Evolutionary conservation across 2,329 filamentous ascomycete species (phyloP), one percentile per base, ranked within the genome.

Genomic region (Botrytis fabae): DNA sequence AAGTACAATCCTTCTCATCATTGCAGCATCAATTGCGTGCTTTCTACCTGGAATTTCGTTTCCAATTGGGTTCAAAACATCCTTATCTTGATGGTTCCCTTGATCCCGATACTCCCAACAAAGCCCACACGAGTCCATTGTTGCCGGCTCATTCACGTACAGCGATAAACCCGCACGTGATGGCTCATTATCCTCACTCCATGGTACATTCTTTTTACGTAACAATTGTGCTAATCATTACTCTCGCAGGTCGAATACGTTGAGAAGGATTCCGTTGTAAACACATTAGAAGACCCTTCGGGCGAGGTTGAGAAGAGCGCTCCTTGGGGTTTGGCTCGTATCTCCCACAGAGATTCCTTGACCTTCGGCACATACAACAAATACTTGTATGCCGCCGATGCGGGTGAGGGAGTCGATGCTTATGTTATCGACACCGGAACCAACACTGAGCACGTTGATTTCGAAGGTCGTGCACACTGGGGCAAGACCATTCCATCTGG

Each of bases 351-450:
- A 79, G 88, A 96, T 77, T 87, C 88, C 76, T 88, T 99, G 78
- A 92, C 89, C 83, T 98, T 99, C 82, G 92, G 93, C 79, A 95
- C 90, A 83, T 98, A 96, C 86, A 98, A 98, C 90, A 98, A 98
- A 87, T 99, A 99, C 87, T 89, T 98, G 54, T 99, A 96, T 83
- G 89, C 94, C 73, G 87, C 89, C 73, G 92, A 97, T 71, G 95
- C 93, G 81, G 96, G 96, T 82, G 95, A 98, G 87, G 97, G 96
- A 83, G 96, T 99, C 78, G 96, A 99, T 84, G 96, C 96, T 81
- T 99, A 99, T 82, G 93, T 99, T 77, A 97, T 99, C 81, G 96
- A 99, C 85, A 99, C 96, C 73, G 97, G 96, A 81, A 97, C 93
- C 88, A 98, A 98, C 87, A 84, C 87, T 78, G 89, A 95, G 66